Conservation (phyloP, 352 stramenopile species). For the Globisporangium barbulae region DNA sequence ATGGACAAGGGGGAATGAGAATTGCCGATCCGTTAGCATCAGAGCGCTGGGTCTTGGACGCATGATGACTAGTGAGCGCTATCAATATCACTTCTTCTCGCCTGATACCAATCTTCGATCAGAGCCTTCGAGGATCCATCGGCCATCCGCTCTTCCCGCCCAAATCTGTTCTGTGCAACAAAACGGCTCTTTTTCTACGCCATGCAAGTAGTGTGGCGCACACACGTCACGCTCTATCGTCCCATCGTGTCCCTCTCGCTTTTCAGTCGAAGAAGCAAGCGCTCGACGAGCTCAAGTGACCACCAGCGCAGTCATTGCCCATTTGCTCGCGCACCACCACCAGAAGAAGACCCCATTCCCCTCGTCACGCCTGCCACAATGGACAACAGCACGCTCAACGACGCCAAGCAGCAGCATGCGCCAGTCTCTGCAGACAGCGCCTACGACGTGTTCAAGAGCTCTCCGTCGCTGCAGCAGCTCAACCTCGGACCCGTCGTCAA, state of each 20-base stretch:
- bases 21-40: too few species aligned
- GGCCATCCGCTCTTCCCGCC: too few species aligned
- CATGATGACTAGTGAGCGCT: too few species aligned
- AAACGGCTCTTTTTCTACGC: too few species aligned
- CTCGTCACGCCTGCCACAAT: background rate
- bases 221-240: too few species aligned
- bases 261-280: background rate
- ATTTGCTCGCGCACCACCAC: background rate
- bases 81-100: too few species aligned
- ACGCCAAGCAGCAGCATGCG: conserved; percentile 5
- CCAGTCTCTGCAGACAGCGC: background rate
- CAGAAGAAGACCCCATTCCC: background rate
- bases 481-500: conserved; percentile 26
- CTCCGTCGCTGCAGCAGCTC: conserved; percentile 19
- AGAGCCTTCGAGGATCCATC: too few species aligned
- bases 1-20: too few species aligned
- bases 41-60: too few species aligned
- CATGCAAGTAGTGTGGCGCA: too few species aligned
- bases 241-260: background rate
- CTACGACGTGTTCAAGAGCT: conserved; percentile 10
- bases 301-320: background rate
- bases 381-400: conserved; percentile 18
- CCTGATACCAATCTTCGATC: too few species aligned
- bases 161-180: too few species aligned
- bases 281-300: background rate